phyloP scores from a whole-genome alignment of 2,329 filamentous ascomycete genomes.

The Pseudopyricularia javanii region DNA sequence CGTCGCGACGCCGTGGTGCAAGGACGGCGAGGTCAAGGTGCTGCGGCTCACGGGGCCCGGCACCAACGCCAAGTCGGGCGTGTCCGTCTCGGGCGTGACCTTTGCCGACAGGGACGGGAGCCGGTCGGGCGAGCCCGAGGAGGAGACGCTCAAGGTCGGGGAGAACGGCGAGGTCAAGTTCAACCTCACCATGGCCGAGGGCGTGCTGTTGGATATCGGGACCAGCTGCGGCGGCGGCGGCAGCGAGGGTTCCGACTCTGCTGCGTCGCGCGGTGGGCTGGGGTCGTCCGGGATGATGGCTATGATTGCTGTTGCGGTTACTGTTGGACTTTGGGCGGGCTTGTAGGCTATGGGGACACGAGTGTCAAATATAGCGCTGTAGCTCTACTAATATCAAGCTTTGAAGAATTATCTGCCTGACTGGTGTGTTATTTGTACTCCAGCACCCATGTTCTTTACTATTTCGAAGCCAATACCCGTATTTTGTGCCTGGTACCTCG shows the following conservation, averaged over 20 bases:
- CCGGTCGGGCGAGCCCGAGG: constrained; percentile 8
- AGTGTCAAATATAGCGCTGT: not conserved
- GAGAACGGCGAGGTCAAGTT: constrained; percentile 13
- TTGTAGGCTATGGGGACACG: not conserved
- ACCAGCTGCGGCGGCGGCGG: not conserved
- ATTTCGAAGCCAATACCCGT: too few relatives aligned
- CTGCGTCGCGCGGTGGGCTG: not conserved
- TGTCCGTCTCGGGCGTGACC: constrained; percentile 16
- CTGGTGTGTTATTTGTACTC: too few relatives aligned
- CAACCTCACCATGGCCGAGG: constrained; percentile 15
- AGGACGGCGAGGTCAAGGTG: constrained; percentile 10
- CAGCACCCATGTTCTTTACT: too few relatives aligned
- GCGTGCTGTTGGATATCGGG: constrained; percentile 16
- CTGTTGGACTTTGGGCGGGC: not conserved
- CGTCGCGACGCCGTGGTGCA: constrained; percentile 17
- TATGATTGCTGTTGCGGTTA: not conserved
- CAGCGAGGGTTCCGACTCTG: not conserved
- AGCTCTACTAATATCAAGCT: not conserved
- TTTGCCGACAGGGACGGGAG: constrained; percentile 16
- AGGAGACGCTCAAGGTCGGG: constrained; percentile 14
- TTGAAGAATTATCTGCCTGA: too few relatives aligned
- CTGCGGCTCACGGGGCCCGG: constrained; percentile 17
- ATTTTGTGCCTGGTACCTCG: too few relatives aligned
- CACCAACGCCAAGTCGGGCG: constrained; percentile 21
- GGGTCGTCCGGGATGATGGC: not conserved